Conservation (phyloP, 1,284 basidiomycete genomes). For the Leccinum solheimii region DNA sequence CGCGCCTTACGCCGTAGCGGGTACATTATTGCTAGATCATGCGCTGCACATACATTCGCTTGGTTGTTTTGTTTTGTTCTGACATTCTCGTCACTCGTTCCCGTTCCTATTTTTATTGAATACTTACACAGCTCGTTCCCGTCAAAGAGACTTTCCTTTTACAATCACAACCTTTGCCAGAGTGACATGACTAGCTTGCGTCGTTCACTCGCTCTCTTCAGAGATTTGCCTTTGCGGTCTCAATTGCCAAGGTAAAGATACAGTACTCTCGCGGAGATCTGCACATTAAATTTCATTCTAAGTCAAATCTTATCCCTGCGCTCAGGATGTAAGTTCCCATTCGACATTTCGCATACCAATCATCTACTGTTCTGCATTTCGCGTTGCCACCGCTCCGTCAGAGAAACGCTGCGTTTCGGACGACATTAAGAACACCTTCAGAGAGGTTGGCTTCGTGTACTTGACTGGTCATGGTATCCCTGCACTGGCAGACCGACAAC, state of each 20-base stretch:
- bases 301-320: background rate
- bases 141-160: background rate
- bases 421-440: conserved; percentile 75
- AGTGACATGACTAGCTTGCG: conserved; percentile 16
- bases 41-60: background rate
- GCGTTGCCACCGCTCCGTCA: conserved; percentile 44
- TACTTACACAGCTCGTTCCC: no score
- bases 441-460: conserved; percentile 76
- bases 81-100: background rate
- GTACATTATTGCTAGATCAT: no score
- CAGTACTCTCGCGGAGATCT: conserved; percentile 30
- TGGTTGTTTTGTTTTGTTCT: background rate
- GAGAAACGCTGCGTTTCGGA: conserved; percentile 67
- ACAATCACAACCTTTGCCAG: background rate
- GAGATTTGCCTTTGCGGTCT: conserved; percentile 1
- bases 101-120: no score
- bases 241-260: conserved; percentile 12
- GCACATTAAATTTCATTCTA: background rate
- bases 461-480: conserved; percentile 69
- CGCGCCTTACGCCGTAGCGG: no score
- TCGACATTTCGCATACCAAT: conserved; percentile 62
- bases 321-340: conserved; percentile 29
- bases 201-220: conserved; percentile 16
- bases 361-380: conserved; percentile 74
- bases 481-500: conserved; percentile 35